Evolutionary conservation across 768 basidiomycete species (phyloP), one percentile per base, ranked within the genome.

Genomic region (Heimioporus sp.): DNA sequence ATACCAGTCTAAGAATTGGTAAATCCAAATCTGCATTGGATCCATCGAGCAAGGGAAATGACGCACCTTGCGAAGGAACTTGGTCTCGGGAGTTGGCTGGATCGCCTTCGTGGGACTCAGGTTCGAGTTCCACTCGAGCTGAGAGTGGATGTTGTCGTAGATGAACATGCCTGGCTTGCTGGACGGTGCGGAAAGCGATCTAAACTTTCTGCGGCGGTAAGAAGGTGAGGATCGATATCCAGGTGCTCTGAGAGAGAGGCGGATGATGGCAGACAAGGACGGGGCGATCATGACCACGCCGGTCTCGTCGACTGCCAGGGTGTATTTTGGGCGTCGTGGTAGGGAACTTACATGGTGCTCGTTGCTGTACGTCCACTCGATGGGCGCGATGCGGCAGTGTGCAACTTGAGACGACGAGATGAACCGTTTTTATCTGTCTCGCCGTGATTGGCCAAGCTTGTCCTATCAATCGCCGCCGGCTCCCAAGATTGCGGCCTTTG

Each of bases 61-160:
- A 60, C 80, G 59, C 54, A 94, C 95, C 85, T 98, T 99, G 75
- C 96, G 89, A 61, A 86, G 73, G 70, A 76, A 92, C 76, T 92
- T 94, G 65, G 90, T 92, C 50, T 84, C 79, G 53, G 90, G 83
- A 5, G 82, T 87, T 53, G 87, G 83, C 36, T 80, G 78, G 40
- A 86, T 82, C 41, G 84, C 85, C 56, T 82, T 80, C 49, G 82
- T 74, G 43, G 92, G 86, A 72, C 78, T 85, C 66, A 98, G 79
- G 56, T 80, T 81, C 43, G 94, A 85, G 65, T 87, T 86, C 96
- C 96, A 98, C 72, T 93, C 88, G 70, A 98, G 84, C 70, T 94
- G 92, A 58, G 88, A 89, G 57, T 82, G 80, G 65, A 85, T 80
- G 42, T 79, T 79, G 58, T 82, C 80, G 57, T 73, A 68, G 51